Conservation (phyloP, 192 early-diverging fungal species). For the Entomortierella beljakovae region DNA sequence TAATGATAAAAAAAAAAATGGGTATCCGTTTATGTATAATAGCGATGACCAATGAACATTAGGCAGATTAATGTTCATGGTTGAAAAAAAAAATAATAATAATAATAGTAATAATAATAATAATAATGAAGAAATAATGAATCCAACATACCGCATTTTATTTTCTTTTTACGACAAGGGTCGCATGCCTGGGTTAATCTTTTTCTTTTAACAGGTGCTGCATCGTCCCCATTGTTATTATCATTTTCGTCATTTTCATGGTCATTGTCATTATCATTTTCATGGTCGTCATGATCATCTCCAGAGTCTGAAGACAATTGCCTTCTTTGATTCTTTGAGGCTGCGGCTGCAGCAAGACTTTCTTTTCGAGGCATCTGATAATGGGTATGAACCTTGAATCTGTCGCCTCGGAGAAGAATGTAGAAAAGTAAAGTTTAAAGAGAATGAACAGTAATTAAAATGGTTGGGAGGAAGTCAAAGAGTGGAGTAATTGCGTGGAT, state of each 20-base stretch:
- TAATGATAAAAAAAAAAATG: too few species aligned
- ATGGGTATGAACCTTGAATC: too few species aligned
- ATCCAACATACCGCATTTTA: slow-evolving; percentile 55
- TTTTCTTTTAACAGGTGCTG: slow-evolving; percentile 63
- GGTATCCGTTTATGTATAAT: too few species aligned
- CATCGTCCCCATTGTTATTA: slow-evolving; percentile 18
- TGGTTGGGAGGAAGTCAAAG: too few species aligned
- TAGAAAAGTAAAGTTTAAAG: too few species aligned
- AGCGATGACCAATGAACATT: not conserved
- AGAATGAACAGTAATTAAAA: too few species aligned
- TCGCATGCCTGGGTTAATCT: slow-evolving; percentile 79
- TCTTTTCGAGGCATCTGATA: slow-evolving; percentile 37
- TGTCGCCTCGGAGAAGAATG: too few species aligned
- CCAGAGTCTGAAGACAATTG: slow-evolving; percentile 38
- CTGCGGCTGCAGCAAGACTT: not conserved
- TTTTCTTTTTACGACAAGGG: slow-evolving; percentile 80
- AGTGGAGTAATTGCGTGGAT: too few species aligned
- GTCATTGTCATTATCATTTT: slow-evolving; percentile 16
- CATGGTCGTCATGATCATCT: slow-evolving; percentile 31
- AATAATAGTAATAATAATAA: too few species aligned
- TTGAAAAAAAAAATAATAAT: too few species aligned
- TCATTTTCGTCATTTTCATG: slow-evolving; percentile 15
- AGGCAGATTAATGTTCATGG: too few species aligned
- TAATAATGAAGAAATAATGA: too few species aligned
- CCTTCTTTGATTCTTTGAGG: not conserved